phyloP scores from a whole-genome alignment of 495 filamentous ascomycete species.

The Cercophora sp. region DNA sequence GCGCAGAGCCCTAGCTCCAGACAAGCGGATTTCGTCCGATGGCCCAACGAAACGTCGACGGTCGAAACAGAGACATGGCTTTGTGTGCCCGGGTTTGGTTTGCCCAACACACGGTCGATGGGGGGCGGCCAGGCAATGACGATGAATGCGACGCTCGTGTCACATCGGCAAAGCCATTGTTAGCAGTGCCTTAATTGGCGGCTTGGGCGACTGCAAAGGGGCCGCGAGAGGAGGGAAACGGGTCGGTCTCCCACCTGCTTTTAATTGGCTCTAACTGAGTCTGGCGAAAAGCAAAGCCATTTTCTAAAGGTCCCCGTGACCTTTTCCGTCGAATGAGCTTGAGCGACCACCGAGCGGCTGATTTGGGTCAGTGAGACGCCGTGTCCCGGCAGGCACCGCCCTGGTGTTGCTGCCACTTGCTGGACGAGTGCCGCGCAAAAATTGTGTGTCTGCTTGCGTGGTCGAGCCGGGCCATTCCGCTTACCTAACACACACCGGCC shows the following conservation, averaged over 20 bases:
- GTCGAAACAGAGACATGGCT: background rate
- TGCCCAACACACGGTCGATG: background rate
- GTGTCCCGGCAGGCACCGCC: constrained; percentile 8
- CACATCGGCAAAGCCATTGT: background rate
- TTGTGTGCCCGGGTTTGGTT: too few species aligned
- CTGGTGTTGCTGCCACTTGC: background rate
- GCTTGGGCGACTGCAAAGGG: too few species aligned
- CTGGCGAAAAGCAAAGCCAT: constrained; percentile 10
- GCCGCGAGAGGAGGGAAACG: background rate
- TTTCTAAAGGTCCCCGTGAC: constrained; percentile 14
- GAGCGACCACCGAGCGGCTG: constrained; percentile 12
- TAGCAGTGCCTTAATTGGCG: background rate
- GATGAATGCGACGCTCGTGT: background rate
- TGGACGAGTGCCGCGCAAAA: background rate
- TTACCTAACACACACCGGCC: background rate
- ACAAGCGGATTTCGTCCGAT: constrained; percentile 4
- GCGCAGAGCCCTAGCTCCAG: too few species aligned
- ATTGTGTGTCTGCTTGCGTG: background rate
- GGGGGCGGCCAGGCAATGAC: background rate
- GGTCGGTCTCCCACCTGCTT: background rate
- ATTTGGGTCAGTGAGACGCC: constrained; percentile 12
- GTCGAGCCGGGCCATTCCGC: background rate
- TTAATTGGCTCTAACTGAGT: constrained; percentile 4
- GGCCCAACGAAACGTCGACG: too few species aligned
- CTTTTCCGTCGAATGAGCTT: constrained; percentile 16